Base-by-base conservation (phyloP, 176 grass and related monocot genomes). In the Oryza rufipogon region DNA sequence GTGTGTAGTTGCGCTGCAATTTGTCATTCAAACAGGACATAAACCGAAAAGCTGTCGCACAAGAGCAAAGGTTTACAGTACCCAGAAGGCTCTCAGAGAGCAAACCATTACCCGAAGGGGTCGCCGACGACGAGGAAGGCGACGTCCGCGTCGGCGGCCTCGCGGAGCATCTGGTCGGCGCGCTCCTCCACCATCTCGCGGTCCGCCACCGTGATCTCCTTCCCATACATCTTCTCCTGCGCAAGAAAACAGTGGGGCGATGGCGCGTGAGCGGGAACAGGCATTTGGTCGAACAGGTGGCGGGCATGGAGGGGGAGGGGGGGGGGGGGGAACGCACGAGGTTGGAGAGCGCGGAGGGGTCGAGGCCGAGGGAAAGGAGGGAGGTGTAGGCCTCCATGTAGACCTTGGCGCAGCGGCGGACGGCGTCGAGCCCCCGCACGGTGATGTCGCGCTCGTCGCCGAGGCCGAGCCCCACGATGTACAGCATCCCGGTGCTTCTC, bases 371-470 rank as follows among this genome's bases (percentile, higher is more conserved):
- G 56, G 83, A 89, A 67, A 98, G 93, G 61, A 98, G 93, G 68
- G 96, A 95, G 39, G 96, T 98, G 89, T 95, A 95, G 19, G 96
- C 91, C 87, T 98, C 96, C 84, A 98, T 91, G 82, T 94, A 95
- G 33, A 98, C 75, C 86, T 87, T 98, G 80, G 73, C 60, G 80
- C 91, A 95, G 79, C 85, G 41, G 70, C 87, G 89, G 36, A 98
- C 86, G 58, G 87, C 91, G 38, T 98, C 93, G 45, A 98, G 96
- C 7, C 93, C 96, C 83, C 89, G 81, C 39, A 98, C 86, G 20
- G 89, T 95, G 89, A 98, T 95, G 85, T 93, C 96, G 64, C 91
- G 87, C 84, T 98, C 96, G 67, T 98, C 93, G 25, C 91, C 91
- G 41, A 98, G 73, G 20, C 96, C 93, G 46, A 98, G 81, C 8